Conservation (phyloP, 2,329 filamentous ascomycete species). For the Aaosphaeria arxii region DNA sequence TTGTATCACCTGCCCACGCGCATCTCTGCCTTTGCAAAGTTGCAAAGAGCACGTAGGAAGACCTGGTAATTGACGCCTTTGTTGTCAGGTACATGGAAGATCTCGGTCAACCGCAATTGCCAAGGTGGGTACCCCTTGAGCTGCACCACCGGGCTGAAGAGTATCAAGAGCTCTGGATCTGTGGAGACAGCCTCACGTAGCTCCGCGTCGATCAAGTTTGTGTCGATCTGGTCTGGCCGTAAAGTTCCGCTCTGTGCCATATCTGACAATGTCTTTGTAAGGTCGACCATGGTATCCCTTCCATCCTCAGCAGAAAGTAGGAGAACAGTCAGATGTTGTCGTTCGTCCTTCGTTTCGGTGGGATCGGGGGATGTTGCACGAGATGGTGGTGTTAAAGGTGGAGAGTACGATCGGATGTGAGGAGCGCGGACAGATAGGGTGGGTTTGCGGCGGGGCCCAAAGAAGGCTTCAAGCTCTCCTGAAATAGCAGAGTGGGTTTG, state of each 20-base stretch:
- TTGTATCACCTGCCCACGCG: slow-evolving; percentile 62
- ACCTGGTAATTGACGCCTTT: slow-evolving; percentile 89
- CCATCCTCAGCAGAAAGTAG: slow-evolving; percentile 87
- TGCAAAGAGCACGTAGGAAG: slow-evolving; percentile 80
- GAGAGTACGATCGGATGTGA: slow-evolving; percentile 61
- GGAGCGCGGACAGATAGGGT: slow-evolving; percentile 70
- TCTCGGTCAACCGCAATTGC: slow-evolving; percentile 93
- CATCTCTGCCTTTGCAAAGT: slow-evolving; percentile 85
- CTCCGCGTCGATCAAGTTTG: slow-evolving; percentile 85
- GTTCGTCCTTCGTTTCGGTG: slow-evolving; percentile 23
- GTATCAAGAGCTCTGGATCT: slow-evolving; percentile 84
- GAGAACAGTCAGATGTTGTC: slow-evolving; percentile 59
- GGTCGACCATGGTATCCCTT: slow-evolving; percentile 87
- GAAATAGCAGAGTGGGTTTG: slow-evolving; percentile 76
- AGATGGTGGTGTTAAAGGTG: slow-evolving; percentile 40
- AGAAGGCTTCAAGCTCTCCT: slow-evolving; percentile 81
- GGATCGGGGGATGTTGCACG: slow-evolving; percentile 37
- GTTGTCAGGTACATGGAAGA: slow-evolving; percentile 72
- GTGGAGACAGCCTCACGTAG: slow-evolving; percentile 73
- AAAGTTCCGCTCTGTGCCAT: slow-evolving; percentile 93
- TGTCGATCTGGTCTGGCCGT: slow-evolving; percentile 74
- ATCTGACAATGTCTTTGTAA: slow-evolving; percentile 89
- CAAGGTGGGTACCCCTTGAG: slow-evolving; percentile 92
- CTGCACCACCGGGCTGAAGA: slow-evolving; percentile 81
- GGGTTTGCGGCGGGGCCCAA: slow-evolving; percentile 66